These are phyloP conservation scores for Suhomyces anneliseae DNA, from an alignment of 1,139 yeast genomes.

Conservation along the genomic window DNA sequence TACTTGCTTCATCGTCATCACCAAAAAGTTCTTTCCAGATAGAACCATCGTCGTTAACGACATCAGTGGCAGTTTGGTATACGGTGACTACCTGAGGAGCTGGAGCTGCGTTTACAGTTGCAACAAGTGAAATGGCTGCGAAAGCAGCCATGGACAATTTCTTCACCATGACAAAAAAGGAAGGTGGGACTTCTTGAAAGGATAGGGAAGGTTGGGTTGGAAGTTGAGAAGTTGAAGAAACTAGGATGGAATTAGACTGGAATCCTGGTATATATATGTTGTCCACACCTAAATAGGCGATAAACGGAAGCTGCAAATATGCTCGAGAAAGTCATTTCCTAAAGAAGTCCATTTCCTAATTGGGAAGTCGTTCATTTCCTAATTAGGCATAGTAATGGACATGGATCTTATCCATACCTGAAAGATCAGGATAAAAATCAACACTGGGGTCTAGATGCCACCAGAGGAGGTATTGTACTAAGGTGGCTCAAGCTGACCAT, in stretches of 20 bases:
- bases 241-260: background rate
- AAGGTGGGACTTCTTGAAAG: background rate
- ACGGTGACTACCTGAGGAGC: slow-evolving; percentile 15
- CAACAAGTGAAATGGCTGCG: slow-evolving; percentile 5
- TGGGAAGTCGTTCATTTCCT: slow-evolving; percentile 15
- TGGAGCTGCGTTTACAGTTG: slow-evolving; percentile 20
- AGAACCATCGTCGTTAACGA: slow-evolving; percentile 4
- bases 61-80: slow-evolving; percentile 7
- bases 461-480: background rate
- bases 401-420: background rate
- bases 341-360: slow-evolving; percentile 12
- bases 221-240: background rate
- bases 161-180: slow-evolving; percentile 14
- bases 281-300: background rate
- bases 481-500: too few species aligned
- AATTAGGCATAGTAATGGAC: slow-evolving; percentile 2
- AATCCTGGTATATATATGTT: slow-evolving; percentile 2
- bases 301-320: slow-evolving; percentile 3
- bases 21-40: background rate
- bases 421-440: background rate
- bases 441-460: background rate
- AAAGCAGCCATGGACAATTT: slow-evolving; percentile 4
- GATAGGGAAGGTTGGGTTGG: too few species aligned
- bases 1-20: background rate
- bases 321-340: background rate